Base-by-base conservation (phyloP, 192 early-diverging fungal species). In the Kappamyces sp. region DNA sequence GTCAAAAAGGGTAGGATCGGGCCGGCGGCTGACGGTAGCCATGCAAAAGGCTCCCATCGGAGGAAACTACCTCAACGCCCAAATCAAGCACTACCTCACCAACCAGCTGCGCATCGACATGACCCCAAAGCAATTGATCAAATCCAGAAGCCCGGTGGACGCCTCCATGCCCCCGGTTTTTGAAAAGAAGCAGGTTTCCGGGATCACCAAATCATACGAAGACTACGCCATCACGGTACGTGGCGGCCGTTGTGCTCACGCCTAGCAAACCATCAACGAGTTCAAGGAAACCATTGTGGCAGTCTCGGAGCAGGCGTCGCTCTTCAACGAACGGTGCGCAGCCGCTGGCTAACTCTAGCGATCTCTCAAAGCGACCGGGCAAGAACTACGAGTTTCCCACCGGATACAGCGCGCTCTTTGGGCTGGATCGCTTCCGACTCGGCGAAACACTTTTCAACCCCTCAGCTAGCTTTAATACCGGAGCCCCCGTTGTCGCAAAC, bases 371-470 rank as follows among this genome's bases (percentile, higher is more conserved):
- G 15, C 80, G 88, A 41, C 89, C 94, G 37, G 78, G 74, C 47
- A 93, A 92, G 70, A 77, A 86, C 32, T 98, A 87, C 63, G 97
- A 99, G 74, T 93, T 99, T 58, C 87, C 97, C 23, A 86, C 93
- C 60, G 97, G 97, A 32, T 97, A 87, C 72, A 98, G 93, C 63
- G 70, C 84, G 57, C 74, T 78, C 4, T 87, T 91, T 66, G 90
- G 90, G 38, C 54, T 80, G 6, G 82, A 90, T 61, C 80, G 94
- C 37, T 99, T 84, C 66, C 75, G 79, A 53, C 57, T 87, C 12
- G 87, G 94, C 1, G 97, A 99, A 69, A 78, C 84, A 5, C 67
- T 99, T 35, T 98, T 97, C 69, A 80, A 87, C 15, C 92, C 92
- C 23, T 75, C 66, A 49, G 66, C 67, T 42, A 61, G 66, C 46